phyloP scores from a whole-genome alignment of 305 asterid genomes.

The Petunia hybrid region DNA sequence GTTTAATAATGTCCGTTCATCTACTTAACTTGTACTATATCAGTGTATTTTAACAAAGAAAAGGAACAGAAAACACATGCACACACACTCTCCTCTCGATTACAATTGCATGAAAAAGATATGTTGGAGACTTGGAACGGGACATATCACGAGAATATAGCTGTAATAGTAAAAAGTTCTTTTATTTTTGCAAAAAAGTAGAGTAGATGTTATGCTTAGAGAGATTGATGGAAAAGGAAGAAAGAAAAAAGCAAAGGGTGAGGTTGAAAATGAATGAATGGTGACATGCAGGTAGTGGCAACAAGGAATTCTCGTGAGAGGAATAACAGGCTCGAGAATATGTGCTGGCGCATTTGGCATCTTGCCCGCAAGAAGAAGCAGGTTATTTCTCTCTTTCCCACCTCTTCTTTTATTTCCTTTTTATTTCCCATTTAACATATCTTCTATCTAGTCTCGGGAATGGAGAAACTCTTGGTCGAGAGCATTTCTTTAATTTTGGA shows the following conservation, averaged over 20 bases:
- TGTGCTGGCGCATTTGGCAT: slow-evolving; percentile 90
- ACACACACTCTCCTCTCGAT: background rate
- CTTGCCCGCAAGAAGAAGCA: slow-evolving; percentile 75
- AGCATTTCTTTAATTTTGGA: too few relatives aligned
- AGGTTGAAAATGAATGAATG: background rate
- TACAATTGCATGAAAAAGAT: background rate
- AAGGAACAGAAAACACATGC: background rate
- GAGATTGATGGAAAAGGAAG: background rate
- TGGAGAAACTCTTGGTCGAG: too few relatives aligned
- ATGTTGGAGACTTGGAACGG: too few relatives aligned
- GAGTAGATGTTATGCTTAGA: background rate
- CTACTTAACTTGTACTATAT: background rate
- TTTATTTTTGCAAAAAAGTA: background rate
- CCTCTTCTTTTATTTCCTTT: background rate
- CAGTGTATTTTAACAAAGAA: slow-evolving; percentile 2
- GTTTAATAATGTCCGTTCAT: background rate
- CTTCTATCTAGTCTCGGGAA: too few relatives aligned
- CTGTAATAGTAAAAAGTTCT: too few relatives aligned
- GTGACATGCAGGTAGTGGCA: slow-evolving; percentile 59
- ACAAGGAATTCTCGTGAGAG: slow-evolving; percentile 67
- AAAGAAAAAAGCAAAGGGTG: background rate
- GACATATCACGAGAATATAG: too few relatives aligned
- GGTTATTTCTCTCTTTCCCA: slow-evolving; percentile 38
- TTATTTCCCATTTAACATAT: background rate
- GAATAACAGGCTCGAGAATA: slow-evolving; percentile 73